Conservation (phyloP, 306 rosid species). For the Rosa persica region DNA sequence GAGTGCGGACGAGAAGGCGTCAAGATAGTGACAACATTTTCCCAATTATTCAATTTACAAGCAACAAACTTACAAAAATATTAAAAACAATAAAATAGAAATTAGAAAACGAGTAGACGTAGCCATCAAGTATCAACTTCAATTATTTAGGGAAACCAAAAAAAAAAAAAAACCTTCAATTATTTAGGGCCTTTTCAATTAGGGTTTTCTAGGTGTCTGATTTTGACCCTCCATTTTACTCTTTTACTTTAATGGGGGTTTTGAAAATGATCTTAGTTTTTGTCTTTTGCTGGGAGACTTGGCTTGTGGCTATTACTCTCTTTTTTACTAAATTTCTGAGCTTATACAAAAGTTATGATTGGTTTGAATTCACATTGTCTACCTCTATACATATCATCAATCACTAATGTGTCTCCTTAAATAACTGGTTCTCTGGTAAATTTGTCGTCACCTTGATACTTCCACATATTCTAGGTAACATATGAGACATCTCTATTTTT, state of each 20-base stretch:
- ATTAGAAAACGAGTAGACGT: not conserved
- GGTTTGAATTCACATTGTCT: not conserved
- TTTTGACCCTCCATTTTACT: conserved; percentile 8
- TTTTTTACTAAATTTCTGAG: not conserved
- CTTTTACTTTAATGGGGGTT: not conserved
- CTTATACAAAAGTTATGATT: not conserved
- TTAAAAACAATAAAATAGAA: not conserved
- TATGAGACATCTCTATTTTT: not conserved
- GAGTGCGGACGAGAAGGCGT: not conserved
- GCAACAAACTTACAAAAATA: not conserved
- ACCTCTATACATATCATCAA: not conserved
- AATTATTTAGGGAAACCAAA: not conserved
- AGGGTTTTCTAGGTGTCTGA: conserved; percentile 14
- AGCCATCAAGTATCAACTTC: not conserved
- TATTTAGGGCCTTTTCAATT: not conserved
- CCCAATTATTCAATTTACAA: conserved; percentile 6
- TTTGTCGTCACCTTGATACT: not conserved
- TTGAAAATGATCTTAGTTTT: not conserved
- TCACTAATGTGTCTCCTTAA: not conserved
- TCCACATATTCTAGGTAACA: not conserved
- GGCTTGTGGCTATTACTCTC: not conserved
- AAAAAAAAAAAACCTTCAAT: not conserved
- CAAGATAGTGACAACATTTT: conserved; percentile 10
- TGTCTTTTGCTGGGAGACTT: not conserved
- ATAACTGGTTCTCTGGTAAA: not conserved